Base-by-base conservation (phyloP, 371 early-diverging fungal species). In the Mucor irregularis region DNA sequence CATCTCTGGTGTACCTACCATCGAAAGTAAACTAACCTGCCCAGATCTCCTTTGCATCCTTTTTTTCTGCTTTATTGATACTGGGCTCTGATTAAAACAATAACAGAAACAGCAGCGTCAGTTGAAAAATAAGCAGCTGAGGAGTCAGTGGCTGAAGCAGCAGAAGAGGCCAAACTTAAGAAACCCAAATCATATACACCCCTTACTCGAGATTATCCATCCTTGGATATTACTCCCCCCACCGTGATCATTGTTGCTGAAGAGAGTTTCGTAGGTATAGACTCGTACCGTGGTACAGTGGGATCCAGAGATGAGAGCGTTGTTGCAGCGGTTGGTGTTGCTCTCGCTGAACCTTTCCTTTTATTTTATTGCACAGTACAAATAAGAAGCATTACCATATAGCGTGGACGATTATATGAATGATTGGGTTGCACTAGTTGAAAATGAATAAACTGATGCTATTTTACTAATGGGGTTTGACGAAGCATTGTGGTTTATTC, bases 231-330 rank as follows among this genome's bases (percentile, higher is more conserved):
- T 10, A 90, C 93, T 5, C 66, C 81, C 1, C 73, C 81, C 28
- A 86, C 89, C 0, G 83, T 85, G 5, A 74, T 95, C 2, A 78
- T 90, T 26, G 80, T 93, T 22, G 83, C 88, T 3, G 93, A 92
- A 65, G 92, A 92, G 49, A 86, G 87, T 13, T 85, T 88, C 0
- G 83, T 84, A 11, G 85, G 82, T 25, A 78, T 92, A 50, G 90
- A 90, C 55, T 59, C 88, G 26, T 92, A 90, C 60, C 83, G 89
- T 37, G 90, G 91, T 21, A 85, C 85, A 10, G 79, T 89, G 2
- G 86, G 73, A 1, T 65, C 81, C 0, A 52, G 83, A 44, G 88
- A 76, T 0, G 58, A 71, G 11, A 85, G 84, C 43, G 60, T 66
- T 7, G 78, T 78, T 19, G 53, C 61, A 4, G 67, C 82, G 25